Evolutionary conservation across 228 moss, liverwort and hornwort species (phyloP).

Genomic region (Sphagnum magellanicum): DNA sequence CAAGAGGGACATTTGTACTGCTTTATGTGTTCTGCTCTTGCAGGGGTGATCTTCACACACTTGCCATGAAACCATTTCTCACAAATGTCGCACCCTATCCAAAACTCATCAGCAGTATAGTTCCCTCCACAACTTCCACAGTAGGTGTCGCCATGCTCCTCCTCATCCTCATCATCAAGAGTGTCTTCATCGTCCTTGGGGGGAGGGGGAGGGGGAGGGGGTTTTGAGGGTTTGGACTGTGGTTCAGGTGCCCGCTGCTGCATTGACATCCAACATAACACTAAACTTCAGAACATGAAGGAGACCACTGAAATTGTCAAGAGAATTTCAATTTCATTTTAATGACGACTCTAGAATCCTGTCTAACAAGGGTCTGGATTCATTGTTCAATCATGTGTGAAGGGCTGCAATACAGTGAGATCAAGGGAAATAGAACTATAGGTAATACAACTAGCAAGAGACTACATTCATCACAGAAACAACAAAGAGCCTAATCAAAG

Average conservation of each 20-base stretch:
- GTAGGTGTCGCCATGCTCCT: conserved; percentile 33
- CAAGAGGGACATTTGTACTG: conserved; percentile 60
- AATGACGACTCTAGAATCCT: too few species aligned
- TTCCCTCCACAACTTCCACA: conserved; percentile 45
- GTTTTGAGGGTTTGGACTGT: conserved; percentile 11
- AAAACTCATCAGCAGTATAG: conserved; percentile 41
- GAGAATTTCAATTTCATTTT: background rate
- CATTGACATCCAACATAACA: background rate
- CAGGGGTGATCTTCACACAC: conserved; percentile 56
- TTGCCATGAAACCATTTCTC: conserved; percentile 68
- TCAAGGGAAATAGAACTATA: too few species aligned
- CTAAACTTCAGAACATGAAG: background rate
- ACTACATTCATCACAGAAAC: too few species aligned
- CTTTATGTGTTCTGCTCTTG: conserved; percentile 53
- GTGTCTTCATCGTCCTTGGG: conserved; percentile 28
- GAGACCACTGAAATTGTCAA: background rate
- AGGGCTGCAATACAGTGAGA: too few species aligned
- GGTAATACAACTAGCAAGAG: too few species aligned
- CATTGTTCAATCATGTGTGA: too few species aligned
- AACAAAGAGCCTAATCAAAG: too few species aligned
- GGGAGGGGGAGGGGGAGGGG: conserved; percentile 13
- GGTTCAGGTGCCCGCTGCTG: conserved; percentile 33
- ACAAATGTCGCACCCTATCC: conserved; percentile 56
- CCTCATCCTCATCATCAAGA: conserved; percentile 32
- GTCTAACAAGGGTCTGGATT: too few species aligned